Evolutionary conservation across 1,139 yeast genomes (phyloP), one percentile per base, ranked within the genome.

Genomic region (Scheffersomyces segobiensis): DNA sequence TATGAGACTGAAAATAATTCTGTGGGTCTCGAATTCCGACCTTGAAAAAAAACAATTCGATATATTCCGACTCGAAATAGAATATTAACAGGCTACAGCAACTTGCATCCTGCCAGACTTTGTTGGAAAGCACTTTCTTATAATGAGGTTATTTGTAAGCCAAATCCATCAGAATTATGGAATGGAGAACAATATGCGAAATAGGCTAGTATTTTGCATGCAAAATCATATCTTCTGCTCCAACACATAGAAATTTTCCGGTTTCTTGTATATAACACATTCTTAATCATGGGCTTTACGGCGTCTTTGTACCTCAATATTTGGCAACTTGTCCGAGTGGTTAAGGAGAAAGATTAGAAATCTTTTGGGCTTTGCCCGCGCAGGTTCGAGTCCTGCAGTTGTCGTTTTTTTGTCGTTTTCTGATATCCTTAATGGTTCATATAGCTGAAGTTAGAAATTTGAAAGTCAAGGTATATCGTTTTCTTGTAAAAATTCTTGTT

Each of bases 361-460:
- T 72, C 74, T 71, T 71, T 76, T 78, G 82, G 82, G 82, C 77
- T 77, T 71, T 74, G 80, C 82, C 82, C 82, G 78, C 83, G 82
- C 81, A 78, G 83, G 83, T 79, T 79, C 83, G 82, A 79, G 74
- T 79, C 83, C 82, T 79, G 82, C 81, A 72, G 75, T 71, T 71
- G 75, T 72, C 75, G 75, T 54, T 61, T 32, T 32, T 32, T 32
- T 32, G 42, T 7, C 26, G 5, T 17, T 32, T 32, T 32, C 14
- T 32, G 42, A 32, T 32, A 32, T 32, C 42, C 32, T 24, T 24
- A 24, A 6, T 32, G 8, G 42, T 32, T 32, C 17, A 32, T 5
- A 14, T 4, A 32, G 1, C 17, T 32, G 42, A 32, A 14, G 42
- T 32, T 10, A 14, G 42, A 4, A 32, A 14, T 12, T 10, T 32